Conservation (phyloP, 371 early-diverging fungal species). For the Mortierella sp. region DNA sequence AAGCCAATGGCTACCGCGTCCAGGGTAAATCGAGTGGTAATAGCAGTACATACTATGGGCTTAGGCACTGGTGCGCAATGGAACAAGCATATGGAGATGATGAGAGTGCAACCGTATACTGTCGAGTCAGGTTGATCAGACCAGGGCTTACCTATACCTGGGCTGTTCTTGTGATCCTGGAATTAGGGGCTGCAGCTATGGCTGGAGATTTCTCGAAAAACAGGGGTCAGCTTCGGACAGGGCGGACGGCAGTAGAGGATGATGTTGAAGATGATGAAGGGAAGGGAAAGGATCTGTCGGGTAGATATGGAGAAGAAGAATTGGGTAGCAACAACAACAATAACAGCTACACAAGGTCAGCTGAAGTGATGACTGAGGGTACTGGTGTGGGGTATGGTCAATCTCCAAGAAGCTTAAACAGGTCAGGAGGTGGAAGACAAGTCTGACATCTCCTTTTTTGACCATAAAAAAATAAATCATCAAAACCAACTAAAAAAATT, state of each 20-base stretch:
- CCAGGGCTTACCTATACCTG: constrained; percentile 35
- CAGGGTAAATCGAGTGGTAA: background rate
- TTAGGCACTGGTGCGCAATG: constrained; percentile 17
- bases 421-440: too few species aligned
- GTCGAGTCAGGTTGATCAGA: constrained; percentile 28
- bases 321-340: too few species aligned
- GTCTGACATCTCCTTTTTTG: too few species aligned
- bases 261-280: background rate
- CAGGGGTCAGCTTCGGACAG: too few species aligned
- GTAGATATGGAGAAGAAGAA: too few species aligned
- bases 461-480: background rate
- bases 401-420: too few species aligned
- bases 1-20: background rate
- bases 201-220: constrained; percentile 21
- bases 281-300: too few species aligned
- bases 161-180: constrained; percentile 28
- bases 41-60: background rate
- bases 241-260: too few species aligned
- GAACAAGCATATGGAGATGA: constrained; percentile 46
- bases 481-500: too few species aligned
- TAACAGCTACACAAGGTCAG: too few species aligned
- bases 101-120: constrained; percentile 37
- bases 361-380: too few species aligned
- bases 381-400: too few species aligned
- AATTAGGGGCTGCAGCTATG: constrained; percentile 25